Conservation (phyloP, 2,329 filamentous ascomycete genomes). For the Xylaria arbuscula region DNA sequence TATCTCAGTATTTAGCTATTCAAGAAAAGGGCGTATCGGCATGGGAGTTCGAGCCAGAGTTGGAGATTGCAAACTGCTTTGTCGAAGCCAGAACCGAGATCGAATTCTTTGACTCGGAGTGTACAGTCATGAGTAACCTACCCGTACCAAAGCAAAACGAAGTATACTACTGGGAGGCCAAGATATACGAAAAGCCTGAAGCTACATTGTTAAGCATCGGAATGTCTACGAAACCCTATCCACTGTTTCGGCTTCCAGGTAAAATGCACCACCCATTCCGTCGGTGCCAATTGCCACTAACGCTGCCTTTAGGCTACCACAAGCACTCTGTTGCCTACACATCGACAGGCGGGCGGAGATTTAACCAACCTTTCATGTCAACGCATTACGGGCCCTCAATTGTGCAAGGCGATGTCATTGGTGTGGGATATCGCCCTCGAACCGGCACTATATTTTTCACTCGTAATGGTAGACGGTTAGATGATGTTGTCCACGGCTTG, state of each 20-base stretch:
- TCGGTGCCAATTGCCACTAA: conserved; percentile 24
- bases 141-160: conserved; percentile 99
- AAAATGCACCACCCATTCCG: conserved; percentile 53
- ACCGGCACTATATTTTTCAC: conserved; percentile 98
- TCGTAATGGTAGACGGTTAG: conserved; percentile 95
- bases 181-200: conserved; percentile 98
- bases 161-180: conserved; percentile 99
- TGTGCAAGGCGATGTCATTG: conserved; percentile 94
- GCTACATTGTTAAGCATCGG: conserved; percentile 88
- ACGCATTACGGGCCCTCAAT: conserved; percentile 85
- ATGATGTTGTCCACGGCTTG: conserved; percentile 91
- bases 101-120: conserved; percentile 98
- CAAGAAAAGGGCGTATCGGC: conserved; percentile 99
- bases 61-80: conserved; percentile 99
- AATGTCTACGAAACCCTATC: conserved; percentile 96
- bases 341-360: conserved; percentile 85
- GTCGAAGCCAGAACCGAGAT: conserved; percentile 97
- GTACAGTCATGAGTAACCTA: conserved; percentile 95
- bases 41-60: conserved; percentile 99
- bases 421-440: conserved; percentile 92
- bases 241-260: conserved; percentile 93
- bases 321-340: conserved; percentile 93
- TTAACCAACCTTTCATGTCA: conserved; percentile 89
- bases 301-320: conserved; percentile 76
- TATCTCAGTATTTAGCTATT: conserved; percentile 97